Conservation (phyloP, 139 green algal genomes). For the Trebouxia sp. region DNA sequence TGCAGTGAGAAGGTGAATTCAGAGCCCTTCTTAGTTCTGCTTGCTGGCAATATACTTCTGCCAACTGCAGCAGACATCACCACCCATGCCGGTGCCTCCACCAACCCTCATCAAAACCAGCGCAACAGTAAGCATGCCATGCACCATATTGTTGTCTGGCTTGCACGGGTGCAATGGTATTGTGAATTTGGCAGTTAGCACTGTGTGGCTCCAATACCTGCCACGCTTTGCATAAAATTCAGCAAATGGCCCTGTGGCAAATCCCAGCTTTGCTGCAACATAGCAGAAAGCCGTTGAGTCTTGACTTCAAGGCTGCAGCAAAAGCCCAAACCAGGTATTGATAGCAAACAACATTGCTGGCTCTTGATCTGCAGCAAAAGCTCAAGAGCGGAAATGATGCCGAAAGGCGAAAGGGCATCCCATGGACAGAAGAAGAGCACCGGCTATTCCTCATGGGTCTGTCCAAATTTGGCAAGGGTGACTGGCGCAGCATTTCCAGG, state of each 20-base stretch:
- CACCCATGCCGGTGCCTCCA: too few relatives aligned
- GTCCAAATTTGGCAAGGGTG: conserved; percentile 93
- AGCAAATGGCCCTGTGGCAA: too few relatives aligned
- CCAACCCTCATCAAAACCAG: neutral
- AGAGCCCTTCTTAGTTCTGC: too few relatives aligned
- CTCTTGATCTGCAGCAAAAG: conserved; percentile 54
- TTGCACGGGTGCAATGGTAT: too few relatives aligned
- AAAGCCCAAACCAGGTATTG: neutral
- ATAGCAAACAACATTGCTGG: conserved; percentile 30
- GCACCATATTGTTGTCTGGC: too few relatives aligned
- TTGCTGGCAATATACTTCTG: too few relatives aligned
- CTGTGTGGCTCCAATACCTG: too few relatives aligned
- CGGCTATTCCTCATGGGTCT: conserved; percentile 90
- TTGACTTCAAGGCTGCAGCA: neutral
- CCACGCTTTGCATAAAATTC: too few relatives aligned
- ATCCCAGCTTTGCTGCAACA: neutral
- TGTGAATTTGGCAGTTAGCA: too few relatives aligned
- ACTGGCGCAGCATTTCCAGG: conserved; percentile 91
- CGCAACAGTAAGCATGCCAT: neutral
- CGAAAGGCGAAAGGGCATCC: conserved; percentile 88
- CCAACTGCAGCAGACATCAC: neutral
- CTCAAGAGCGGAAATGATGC: conserved; percentile 39
- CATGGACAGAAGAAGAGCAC: conserved; percentile 96
- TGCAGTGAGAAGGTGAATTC: too few relatives aligned
- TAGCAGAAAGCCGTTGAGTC: too few relatives aligned